These are phyloP conservation scores for Vitellaria paradoxa DNA, from an alignment of 179 eudicot species.

Conservation along the genomic window DNA sequence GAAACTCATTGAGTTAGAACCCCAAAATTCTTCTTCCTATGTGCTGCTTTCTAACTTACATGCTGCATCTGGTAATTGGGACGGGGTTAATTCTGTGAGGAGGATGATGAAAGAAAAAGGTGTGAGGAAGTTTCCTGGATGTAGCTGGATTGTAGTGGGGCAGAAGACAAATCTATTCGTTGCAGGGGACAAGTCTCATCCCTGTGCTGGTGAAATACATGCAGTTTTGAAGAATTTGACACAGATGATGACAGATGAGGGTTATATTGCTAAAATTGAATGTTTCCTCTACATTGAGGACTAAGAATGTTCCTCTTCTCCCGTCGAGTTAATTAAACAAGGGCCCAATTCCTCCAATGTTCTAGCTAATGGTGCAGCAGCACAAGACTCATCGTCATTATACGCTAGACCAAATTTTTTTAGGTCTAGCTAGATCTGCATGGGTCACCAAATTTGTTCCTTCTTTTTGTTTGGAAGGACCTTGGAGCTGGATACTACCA, in stretches of 20 bases:
- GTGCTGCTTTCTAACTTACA: conserved; percentile 64
- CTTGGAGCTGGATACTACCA: too few species aligned
- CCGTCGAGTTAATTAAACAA: background rate
- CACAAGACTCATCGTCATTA: background rate
- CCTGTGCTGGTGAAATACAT: conserved; percentile 25
- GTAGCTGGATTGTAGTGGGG: conserved; percentile 57
- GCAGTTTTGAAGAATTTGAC: conserved; percentile 29
- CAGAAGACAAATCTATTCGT: conserved; percentile 32
- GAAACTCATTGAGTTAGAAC: conserved; percentile 72
- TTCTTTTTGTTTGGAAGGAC: too few species aligned
- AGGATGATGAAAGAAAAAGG: conserved; percentile 66
- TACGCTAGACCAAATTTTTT: too few species aligned
- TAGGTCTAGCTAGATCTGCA: too few species aligned
- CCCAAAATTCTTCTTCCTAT: conserved; percentile 69
- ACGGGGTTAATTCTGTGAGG: conserved; percentile 57
- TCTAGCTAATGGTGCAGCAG: background rate
- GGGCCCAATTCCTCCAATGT: background rate
- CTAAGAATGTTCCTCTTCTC: background rate
- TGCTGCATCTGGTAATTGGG: conserved; percentile 86
- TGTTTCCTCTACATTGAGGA: conserved; percentile 13
- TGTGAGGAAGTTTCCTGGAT: conserved; percentile 63
- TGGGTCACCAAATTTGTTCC: too few species aligned
- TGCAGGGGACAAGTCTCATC: conserved; percentile 31
- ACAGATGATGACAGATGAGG: conserved; percentile 28
- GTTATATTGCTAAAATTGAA: conserved; percentile 17